Conservation (phyloP, 1,284 basidiomycete species). For the Puccinia polysora region DNA sequence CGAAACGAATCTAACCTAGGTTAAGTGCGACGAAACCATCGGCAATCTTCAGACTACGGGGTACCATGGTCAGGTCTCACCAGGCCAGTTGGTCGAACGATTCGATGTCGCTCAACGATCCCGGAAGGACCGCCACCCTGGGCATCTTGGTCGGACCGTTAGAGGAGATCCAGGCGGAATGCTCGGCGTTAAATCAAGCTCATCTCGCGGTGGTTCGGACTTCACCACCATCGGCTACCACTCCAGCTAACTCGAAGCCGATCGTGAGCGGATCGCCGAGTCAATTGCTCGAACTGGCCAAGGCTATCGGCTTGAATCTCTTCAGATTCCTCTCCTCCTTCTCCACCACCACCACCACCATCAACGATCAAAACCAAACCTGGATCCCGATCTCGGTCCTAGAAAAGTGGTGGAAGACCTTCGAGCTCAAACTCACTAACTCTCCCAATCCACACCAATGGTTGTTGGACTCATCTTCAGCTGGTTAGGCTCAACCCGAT, state of each 20-base stretch:
- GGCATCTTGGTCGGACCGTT: conserved; percentile 65
- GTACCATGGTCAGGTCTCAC: conserved; percentile 56
- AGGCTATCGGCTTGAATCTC: conserved; percentile 68
- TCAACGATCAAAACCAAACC: not conserved
- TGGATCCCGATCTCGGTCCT: conserved; percentile 22
- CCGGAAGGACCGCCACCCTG: conserved; percentile 61
- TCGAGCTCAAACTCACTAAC: conserved; percentile 16
- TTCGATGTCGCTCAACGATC: not conserved
- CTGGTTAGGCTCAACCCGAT: conserved; percentile 4
- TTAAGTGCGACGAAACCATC: conserved; percentile 86
- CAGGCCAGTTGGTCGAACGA: not conserved
- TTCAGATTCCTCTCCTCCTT: conserved; percentile 81
- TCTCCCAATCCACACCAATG: conserved; percentile 11
- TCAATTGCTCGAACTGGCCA: conserved; percentile 56
- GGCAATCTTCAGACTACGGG: conserved; percentile 78
- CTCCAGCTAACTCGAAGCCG: no score
- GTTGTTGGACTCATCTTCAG: conserved; percentile 4
- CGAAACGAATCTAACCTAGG: conserved; percentile 56
- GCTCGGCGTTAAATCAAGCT: conserved; percentile 42
- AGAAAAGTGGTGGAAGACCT: conserved; percentile 40
- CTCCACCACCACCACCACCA: conserved; percentile 49
- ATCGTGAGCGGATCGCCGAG: no score
- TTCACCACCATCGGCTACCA: conserved; percentile 15
- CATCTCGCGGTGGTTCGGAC: conserved; percentile 4
- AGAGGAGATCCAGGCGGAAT: conserved; percentile 56